Evolutionary conservation across 768 basidiomycete species (phyloP).

Genomic region (Fomitopsis pulvina): DNA sequence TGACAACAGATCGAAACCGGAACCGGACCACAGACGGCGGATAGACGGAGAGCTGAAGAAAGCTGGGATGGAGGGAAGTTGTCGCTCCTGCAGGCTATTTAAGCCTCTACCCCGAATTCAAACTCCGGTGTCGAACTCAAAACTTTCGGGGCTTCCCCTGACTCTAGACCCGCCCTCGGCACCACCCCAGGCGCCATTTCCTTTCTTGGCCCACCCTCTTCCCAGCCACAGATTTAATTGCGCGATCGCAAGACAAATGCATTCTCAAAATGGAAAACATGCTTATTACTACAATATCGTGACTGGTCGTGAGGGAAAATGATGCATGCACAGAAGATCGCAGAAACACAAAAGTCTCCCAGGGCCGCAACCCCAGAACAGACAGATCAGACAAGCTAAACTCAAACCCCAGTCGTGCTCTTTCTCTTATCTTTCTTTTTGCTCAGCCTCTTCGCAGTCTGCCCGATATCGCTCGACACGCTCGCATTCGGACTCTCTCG

Average conservation of each 20-base stretch:
- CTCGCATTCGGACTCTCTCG: constrained; percentile 54
- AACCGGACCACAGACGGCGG: constrained; percentile 46
- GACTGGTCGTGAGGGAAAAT: constrained; percentile 9
- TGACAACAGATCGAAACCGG: constrained; percentile 44
- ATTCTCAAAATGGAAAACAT: constrained; percentile 4
- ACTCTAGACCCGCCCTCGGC: constrained; percentile 1
- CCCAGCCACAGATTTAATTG: constrained; percentile 7
- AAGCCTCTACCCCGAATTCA: constrained; percentile 33
- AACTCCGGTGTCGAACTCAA: constrained; percentile 38
- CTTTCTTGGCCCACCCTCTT: too few relatives aligned
- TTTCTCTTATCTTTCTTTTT: constrained; percentile 57
- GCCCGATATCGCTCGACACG: constrained; percentile 46
- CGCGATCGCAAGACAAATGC: constrained; percentile 4
- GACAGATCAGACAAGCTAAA: background rate
- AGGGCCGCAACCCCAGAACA: background rate
- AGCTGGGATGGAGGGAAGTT: constrained; percentile 19
- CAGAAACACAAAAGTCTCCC: background rate
- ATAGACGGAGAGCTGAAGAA: constrained; percentile 45
- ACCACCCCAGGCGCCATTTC: too few relatives aligned
- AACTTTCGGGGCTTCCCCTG: constrained; percentile 19
- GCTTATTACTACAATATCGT: constrained; percentile 18
- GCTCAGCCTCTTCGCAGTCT: constrained; percentile 37
- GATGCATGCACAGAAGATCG: background rate
- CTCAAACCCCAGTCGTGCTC: constrained; percentile 26
- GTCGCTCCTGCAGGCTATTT: constrained; percentile 27